Evolutionary conservation across 495 filamentous ascomycete species (phyloP).

Genomic region (Neurospora pannonica): DNA sequence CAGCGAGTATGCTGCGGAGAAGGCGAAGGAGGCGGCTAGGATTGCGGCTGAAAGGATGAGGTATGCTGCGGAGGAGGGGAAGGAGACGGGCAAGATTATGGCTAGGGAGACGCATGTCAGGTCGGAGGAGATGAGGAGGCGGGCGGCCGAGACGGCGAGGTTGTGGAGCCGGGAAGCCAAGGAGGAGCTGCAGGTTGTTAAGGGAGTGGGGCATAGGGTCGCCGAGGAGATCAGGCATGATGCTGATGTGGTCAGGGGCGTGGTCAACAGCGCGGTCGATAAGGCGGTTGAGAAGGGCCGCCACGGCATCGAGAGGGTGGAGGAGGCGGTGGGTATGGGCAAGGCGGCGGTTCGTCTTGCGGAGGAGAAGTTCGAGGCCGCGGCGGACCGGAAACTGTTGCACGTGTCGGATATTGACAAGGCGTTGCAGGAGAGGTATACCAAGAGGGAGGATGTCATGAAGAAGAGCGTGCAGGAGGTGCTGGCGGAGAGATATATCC

Average conservation of each 20-base stretch:
- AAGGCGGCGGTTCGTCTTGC: constrained; percentile 20
- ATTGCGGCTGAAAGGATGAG: constrained; percentile 10
- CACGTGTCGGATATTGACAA: constrained; percentile 34
- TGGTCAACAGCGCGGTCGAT: constrained; percentile 17
- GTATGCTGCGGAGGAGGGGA: constrained; percentile 18
- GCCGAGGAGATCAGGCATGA: background rate
- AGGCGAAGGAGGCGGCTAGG: constrained; percentile 14
- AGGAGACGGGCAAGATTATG: constrained; percentile 22
- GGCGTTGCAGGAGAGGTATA: constrained; percentile 37
- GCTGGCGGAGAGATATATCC: constrained; percentile 38
- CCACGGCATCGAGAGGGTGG: constrained; percentile 9
- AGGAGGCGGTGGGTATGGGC: constrained; percentile 7
- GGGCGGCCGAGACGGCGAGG: constrained; percentile 8
- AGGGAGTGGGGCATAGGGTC: constrained; percentile 4
- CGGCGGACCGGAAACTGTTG: constrained; percentile 18
- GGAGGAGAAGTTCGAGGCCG: constrained; percentile 15
- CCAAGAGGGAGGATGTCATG: constrained; percentile 19
- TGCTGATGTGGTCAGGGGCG: constrained; percentile 7
- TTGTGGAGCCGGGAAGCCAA: constrained; percentile 9
- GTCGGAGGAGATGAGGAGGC: background rate
- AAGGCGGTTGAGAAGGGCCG: constrained; percentile 22
- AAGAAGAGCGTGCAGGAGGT: constrained; percentile 34
- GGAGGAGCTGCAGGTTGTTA: constrained; percentile 6
- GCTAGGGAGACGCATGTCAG: constrained; percentile 12
- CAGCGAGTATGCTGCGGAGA: background rate